A percentile compares a stretch with the other conserved stretches of the same genome.
Conservation (phyloP, 192 early-diverging fungal genomes). For the Gryganskiella cystojenkinii region DNA sequence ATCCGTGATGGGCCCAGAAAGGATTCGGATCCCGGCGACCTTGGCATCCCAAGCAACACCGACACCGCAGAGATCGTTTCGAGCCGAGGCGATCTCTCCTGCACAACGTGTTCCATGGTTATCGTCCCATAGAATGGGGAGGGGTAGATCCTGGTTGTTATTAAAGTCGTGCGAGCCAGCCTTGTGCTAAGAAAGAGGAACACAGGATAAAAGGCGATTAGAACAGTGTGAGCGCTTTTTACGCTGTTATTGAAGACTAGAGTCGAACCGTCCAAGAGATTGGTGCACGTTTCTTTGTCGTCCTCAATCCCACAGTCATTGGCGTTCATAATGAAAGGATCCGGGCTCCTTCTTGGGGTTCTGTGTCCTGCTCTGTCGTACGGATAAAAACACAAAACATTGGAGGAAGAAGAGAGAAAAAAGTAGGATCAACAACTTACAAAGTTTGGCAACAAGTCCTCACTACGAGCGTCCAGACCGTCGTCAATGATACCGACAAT, state of each 20-base stretch:
- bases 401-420: too few species aligned
- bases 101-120: slow-evolving; percentile 97
- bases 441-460: slow-evolving; percentile 90
- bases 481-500: slow-evolving; percentile 96
- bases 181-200: slow-evolving; percentile 60
- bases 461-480: slow-evolving; percentile 87
- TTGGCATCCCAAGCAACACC: slow-evolving; percentile 92
- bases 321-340: too few species aligned
- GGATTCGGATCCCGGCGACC: slow-evolving; percentile 90
- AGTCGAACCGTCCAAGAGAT: too few species aligned
- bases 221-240: neutral
- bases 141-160: slow-evolving; percentile 78
- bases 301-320: too few species aligned
- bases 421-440: slow-evolving; percentile 59
- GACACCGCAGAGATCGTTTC: slow-evolving; percentile 93
- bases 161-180: slow-evolving; percentile 97
- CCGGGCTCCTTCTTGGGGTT: neutral
- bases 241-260: slow-evolving; percentile 1
- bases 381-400: neutral
- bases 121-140: slow-evolving; percentile 81
- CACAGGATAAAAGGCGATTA: slow-evolving; percentile 2
- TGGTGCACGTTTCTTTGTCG: too few species aligned
- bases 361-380: too few species aligned
- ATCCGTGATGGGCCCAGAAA: slow-evolving; percentile 91
- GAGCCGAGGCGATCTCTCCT: slow-evolving; percentile 94